Base-by-base conservation (phyloP, 345 rosid genomes). In the Camelina laxa region DNA sequence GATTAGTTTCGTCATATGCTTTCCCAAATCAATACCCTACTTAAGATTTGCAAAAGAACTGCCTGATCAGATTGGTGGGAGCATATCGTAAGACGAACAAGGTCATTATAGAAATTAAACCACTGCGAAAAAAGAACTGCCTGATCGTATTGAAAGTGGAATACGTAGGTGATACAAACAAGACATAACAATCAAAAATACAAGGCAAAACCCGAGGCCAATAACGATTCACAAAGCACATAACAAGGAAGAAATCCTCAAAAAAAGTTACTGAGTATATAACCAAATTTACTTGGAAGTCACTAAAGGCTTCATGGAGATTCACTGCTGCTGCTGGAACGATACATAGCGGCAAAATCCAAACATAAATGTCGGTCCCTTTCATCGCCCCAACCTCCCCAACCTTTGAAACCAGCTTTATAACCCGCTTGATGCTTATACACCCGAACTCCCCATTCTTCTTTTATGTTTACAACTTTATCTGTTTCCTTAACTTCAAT, bases 361-460 rank as follows among this genome's bases (percentile, higher is more conserved):
- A 95, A 65, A 87, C 98, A 95, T 81, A 95, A 75, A 35, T 38
- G 86, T n/a, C 78, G 80, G 70, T 95, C 99, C 75, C 99, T 89
- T 21, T 84, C 81, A 57, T 95, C 99, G 0, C 98, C 98, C 99
- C 99, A 95, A 74, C 99, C 98, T 75, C 99, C 99, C 99, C 99
- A 95, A 67, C 99, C 99, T 80, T 87, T 87, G 84, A 92, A 92
- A 51, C 98, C 97, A 60, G 94, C 99, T 85, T 92, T 86, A 78
- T 95, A 95, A 44, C 99, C 99, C 1, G 91, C 78, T 75, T 95
- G 98, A 82, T 87, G 73, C 83, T 87, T 53, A 62, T 60, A 81
- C 31, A 87, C 76, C 36, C 67, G 83, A 58, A 92, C 85, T 20
- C 69, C 75, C 99, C 99, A 95, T 56, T 59, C 78, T 20, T 87